Base-by-base conservation (phyloP, 805 yeast genomes). In the Maudiozyma serrabonitensis region DNA sequence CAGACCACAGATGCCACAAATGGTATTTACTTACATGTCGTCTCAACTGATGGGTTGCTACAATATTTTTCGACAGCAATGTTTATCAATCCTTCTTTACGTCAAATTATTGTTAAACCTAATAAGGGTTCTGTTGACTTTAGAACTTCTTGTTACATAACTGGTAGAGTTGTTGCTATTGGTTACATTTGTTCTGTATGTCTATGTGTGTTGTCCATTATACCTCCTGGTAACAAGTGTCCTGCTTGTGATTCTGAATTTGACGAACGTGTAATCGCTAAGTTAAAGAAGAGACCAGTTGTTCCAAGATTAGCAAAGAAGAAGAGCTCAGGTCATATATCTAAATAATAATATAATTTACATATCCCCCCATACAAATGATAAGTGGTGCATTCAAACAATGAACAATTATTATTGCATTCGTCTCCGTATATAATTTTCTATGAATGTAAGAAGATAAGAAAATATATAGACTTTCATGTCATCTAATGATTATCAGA, bases 131-230 rank as follows among this genome's bases (percentile, higher is more conserved):
- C 86, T 52, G 93, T 93, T 25, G 96, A 93, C 67, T 93, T 93
- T 66, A 73, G 96, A 52, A 96, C 99, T 0, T 88, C 95, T 16
- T 93, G 99, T 66, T 91, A 88, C 60, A 69, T 88, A 34, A 88
- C 96, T 0, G 90, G 91, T n/a, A 79, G 81, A 57, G 83, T 90
- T 4, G 91, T 93, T 11, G 97, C 93, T 56, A 76, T 91, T 41
- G 99, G 98, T 0, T 90, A 79, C 58, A 97, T 93, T 5, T 93
- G 99, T 66, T 83, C 95, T 21, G 96, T 93, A 25, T 93, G 99
- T 63, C 69, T 91, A 18, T 90, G 97, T 61, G 70, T 77, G 16
- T 69, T 84, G 66, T 84, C 91, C 56, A 57, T 75, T 35, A 75
- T 85, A 1, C 96, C 97, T 0, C 75, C 73, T 0, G 72, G 73